Evolutionary conservation across 768 basidiomycete species (phyloP).

Genomic region (Scleroderma citrinum): DNA sequence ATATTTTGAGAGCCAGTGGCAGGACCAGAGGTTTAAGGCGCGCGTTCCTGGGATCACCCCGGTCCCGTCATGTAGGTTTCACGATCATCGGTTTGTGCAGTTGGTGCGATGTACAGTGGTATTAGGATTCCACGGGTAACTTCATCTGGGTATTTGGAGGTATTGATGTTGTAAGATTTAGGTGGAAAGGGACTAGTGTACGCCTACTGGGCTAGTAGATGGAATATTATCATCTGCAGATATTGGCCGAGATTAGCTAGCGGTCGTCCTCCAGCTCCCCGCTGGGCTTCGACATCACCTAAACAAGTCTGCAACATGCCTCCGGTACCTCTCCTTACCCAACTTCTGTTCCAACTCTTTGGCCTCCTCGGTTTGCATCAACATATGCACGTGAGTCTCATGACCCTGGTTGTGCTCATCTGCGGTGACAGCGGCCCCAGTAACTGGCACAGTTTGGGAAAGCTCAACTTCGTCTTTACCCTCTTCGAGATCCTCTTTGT

Average conservation of each 20-base stretch:
- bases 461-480: no score
- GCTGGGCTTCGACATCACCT: background rate
- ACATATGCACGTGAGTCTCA: background rate
- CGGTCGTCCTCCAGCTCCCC: no score
- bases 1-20: slow-evolving; percentile 29
- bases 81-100: background rate
- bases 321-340: slow-evolving; percentile 11
- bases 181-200: background rate
- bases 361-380: slow-evolving; percentile 6
- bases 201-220: background rate
- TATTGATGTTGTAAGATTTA: background rate
- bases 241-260: background rate
- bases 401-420: background rate
- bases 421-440: background rate
- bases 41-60: slow-evolving; percentile 9
- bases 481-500: no score
- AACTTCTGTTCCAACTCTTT: slow-evolving; percentile 9
- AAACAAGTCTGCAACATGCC: slow-evolving; percentile 8
- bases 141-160: background rate
- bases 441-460: no score
- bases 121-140: background rate
- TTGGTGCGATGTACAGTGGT: background rate
- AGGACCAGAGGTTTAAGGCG: slow-evolving; percentile 14
- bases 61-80: background rate
- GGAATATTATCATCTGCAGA: background rate